Evolutionary conservation across 805 yeast genomes (phyloP), one percentile per base, ranked within the genome.

Genomic region (Candida lessepsii): DNA sequence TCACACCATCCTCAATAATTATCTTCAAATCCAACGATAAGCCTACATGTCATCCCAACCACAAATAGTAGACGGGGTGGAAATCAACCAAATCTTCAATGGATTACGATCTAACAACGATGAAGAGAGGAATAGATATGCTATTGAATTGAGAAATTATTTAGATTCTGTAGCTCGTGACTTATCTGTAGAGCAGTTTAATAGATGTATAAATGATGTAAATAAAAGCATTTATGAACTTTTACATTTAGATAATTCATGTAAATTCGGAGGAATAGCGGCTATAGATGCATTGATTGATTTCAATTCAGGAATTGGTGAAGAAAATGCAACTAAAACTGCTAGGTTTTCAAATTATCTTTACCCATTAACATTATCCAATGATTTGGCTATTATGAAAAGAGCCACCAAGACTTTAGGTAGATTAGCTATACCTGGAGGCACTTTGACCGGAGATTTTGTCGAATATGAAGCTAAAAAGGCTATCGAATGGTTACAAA

Each of bases 271-370:
- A 14, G 98, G 96, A 30, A 83, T 91, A 23, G 76, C 88, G 16
- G 97, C 97, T 9, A 84, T 91, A 41, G 93, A 87, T 60, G 81
- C 93, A 2, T 73, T 91, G 45, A 86, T 91, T 39, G 93, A 86
- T 42, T 81, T 86, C 53, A 90, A 88, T 48, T 81, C 86, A 8
- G 88, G 87, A 14, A 61, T 73, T 3, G 75, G 75, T 14, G 91
- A 85, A 51, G 96, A 89, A 51, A 76, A 83, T 47, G 87, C 95
- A 16, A 86, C 87, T 41, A 90, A 86, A 61, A 86, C 95, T 2
- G 87, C 96, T 5, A 71, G 98, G 44, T 80, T 86, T 56, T 91
- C 96, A n/a, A 91, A 87, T 51, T 91, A 91, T 56, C 67, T 91
- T 45, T 73, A 95, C 29, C 78, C 83, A 29, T 75, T 88, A 41